Base-by-base conservation (phyloP, 495 filamentous ascomycete genomes). In the Aspergillus saccharolyticus region DNA sequence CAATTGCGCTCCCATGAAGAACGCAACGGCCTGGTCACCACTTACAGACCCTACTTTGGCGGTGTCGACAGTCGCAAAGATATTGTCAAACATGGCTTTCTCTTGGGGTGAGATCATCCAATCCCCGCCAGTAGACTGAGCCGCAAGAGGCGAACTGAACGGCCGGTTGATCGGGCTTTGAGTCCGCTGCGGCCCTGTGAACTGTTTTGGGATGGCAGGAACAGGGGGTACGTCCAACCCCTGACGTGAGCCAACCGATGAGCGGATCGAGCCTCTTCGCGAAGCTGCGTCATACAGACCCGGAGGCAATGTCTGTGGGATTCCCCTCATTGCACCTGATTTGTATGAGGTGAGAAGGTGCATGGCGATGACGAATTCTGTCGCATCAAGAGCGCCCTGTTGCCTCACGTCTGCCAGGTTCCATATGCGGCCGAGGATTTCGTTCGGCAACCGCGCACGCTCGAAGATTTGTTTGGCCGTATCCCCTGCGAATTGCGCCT, bases 361-460 rank as follows among this genome's bases (percentile, higher is more conserved):
- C 94, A 98, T 98, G 12, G 95, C 93, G 63, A 98, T 94, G 63
- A 97, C 88, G 69, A 98, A 98, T 58, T 97, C 94, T 14, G 91
- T 93, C 62, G 84, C 78, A 59, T 89, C 89, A n/a, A 98, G 82
- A 33, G 85, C 85, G 22, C 94, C 95, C 52, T 91, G 84, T 68
- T 96, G 90, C 67, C 96, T 89, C 1, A 89, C 91, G 71, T 98
- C 94, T 10, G 91, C 86, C 48, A 98, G 80, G 64, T 87, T 90
- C 94, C 94, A 98, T 70, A 98, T 97, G 52, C 88, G 85, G 12
- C 90, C 94, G 18, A 98, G 80, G 2, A 89, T 78, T 62, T 97
- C 91, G 68, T 95, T 97, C 1, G 94, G 89, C 22, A 97, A 78
- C 28, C 88, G 85, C 2, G 92, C 90, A 60, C 90, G 88, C 67